Conservation (phyloP, 2,329 filamentous ascomycete genomes). For the Sporothrix euskadiensis region DNA sequence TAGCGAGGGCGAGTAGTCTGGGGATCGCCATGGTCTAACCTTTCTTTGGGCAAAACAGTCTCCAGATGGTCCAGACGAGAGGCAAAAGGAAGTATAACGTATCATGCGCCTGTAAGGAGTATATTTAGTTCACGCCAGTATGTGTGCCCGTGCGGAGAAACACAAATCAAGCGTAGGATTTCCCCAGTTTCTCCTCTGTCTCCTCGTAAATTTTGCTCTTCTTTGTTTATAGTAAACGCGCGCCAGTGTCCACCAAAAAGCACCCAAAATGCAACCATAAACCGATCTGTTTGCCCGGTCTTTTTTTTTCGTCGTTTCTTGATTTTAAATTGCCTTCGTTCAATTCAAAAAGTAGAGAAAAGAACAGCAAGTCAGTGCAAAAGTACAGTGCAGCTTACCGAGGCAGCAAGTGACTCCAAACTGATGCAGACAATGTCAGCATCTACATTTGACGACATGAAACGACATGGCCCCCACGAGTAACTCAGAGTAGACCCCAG, state of each 20-base stretch:
- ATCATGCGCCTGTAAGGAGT: neutral
- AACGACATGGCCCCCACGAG: neutral
- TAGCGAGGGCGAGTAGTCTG: neutral
- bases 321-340: neutral
- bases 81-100: neutral
- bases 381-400: neutral
- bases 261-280: neutral
- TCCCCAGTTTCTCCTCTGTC: neutral
- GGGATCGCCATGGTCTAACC: neutral
- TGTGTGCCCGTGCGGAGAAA: neutral
- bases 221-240: neutral
- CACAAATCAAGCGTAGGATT: neutral
- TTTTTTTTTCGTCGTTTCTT: neutral
- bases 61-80: neutral
- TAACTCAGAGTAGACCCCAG: no score
- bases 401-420: neutral
- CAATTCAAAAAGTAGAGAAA: neutral
- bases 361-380: neutral
- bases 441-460: neutral
- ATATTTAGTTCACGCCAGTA: neutral
- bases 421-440: neutral
- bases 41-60: neutral
- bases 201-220: neutral
- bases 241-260: neutral
- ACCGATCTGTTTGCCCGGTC: neutral